Evolutionary conservation across 106 monocot genomes (phyloP), one percentile per base, ranked within the genome.

Genomic region (Dendrobium officinale): DNA sequence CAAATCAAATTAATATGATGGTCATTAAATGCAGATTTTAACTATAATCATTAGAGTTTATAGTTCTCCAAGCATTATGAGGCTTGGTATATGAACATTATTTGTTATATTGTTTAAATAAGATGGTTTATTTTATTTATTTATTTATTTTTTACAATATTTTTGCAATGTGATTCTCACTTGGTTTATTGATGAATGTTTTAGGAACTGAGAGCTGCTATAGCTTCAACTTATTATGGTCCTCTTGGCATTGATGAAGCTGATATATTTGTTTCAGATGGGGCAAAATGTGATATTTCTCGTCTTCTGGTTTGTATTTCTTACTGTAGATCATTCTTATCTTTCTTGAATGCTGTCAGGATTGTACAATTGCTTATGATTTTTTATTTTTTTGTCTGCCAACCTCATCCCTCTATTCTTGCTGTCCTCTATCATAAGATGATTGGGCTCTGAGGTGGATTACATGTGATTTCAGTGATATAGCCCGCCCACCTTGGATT

Each of bases 251-350:
- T 96, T 54, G 89, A 89, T 7, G 96, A 93, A 79, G 37, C 73
- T 83, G 96, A 96, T 84, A 84, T 96, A 58, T 96, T 96, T 86
- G 89, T 96, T 49, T 96, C 96, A 54, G 96, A 96, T 85, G 96
- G 93, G 82, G 93, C 96, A 61, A 96, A 96, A 87, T 94, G 96
- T 81, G 96, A 94, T 75, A 96, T 96, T 67, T 96, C 93, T 85
- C 88, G 93, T 56, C 92, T 96, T 77, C 96, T 94, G 96, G 96
- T 93, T 20, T 49, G 20, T 47, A 20, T 64, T 76, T 81, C 22
- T 24, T 67, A 17, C 27, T 77, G 73, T 55, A 4, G 31, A 6
- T 49, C 29, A 70, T 58, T 73, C 45, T 82, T 73, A 64, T n/a
- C 67, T 84, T 9, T 43, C 73, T 29, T 67, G 22, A 42, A 29